phyloP scores from a whole-genome alignment of 2,329 filamentous ascomycete species.

The Apiospora pterosperma region DNA sequence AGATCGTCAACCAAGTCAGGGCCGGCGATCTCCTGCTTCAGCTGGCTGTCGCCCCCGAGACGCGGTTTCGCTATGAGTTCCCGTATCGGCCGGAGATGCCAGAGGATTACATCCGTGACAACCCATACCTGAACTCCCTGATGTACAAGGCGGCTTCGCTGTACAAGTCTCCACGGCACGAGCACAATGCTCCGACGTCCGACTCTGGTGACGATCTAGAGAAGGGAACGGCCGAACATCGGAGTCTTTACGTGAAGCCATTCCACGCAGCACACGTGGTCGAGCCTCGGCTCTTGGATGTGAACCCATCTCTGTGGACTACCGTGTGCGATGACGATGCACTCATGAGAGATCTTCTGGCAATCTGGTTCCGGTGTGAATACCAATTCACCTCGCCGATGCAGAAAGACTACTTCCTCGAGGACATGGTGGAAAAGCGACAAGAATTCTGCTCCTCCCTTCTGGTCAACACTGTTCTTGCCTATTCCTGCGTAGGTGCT shows the following conservation, averaged over 20 bases:
- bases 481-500: slow-evolving; percentile 31
- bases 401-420: slow-evolving; percentile 36
- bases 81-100: slow-evolving; percentile 32
- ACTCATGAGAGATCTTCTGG: slow-evolving; percentile 30
- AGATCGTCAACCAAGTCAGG: slow-evolving; percentile 31
- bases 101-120: slow-evolving; percentile 19
- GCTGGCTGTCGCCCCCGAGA: slow-evolving; percentile 33
- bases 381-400: slow-evolving; percentile 32
- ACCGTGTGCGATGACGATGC: slow-evolving; percentile 29
- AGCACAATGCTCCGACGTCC: background rate
- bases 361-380: slow-evolving; percentile 28
- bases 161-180: background rate
- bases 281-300: slow-evolving; percentile 28
- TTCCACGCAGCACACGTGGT: slow-evolving; percentile 32
- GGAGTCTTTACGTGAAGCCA: slow-evolving; percentile 29
- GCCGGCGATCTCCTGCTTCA: slow-evolving; percentile 36
- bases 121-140: slow-evolving; percentile 27
- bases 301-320: slow-evolving; percentile 34
- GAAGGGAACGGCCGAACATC: background rate
- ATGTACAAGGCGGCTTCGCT: slow-evolving; percentile 21
- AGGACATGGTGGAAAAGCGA: slow-evolving; percentile 31
- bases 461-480: slow-evolving; percentile 35
- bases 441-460: slow-evolving; percentile 35
- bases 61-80: slow-evolving; percentile 35
- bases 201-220: background rate